These are phyloP conservation scores for Xylariaceae sp. DNA, from an alignment of 2,329 filamentous ascomycete species.

Conservation along the genomic window DNA sequence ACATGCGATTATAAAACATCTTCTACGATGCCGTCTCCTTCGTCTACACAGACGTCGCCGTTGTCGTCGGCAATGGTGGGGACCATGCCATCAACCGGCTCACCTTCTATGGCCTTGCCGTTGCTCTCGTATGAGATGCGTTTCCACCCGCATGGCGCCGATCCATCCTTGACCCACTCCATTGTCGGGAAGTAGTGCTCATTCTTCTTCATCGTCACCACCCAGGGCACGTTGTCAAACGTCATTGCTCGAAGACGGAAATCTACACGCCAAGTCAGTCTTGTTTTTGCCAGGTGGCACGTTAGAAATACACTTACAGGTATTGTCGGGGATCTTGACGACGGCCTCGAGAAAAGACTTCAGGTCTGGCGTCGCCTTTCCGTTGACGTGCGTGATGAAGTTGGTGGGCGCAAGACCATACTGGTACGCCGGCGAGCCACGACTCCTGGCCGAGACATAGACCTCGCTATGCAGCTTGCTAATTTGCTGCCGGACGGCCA, in stretches of 20 bases:
- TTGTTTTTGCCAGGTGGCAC: too few relatives aligned
- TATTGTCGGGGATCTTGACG: slow-evolving; percentile 87
- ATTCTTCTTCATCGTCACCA: slow-evolving; percentile 99
- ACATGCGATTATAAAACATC: background rate
- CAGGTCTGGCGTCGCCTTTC: slow-evolving; percentile 75
- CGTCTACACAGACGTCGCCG: slow-evolving; percentile 17
- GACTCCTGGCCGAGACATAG: slow-evolving; percentile 82
- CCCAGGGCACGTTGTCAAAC: slow-evolving; percentile 97
- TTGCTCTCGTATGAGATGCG: slow-evolving; percentile 55
- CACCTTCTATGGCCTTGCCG: slow-evolving; percentile 47
- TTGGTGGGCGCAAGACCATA: slow-evolving; percentile 94
- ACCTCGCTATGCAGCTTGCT: slow-evolving; percentile 94
- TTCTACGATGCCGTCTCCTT: slow-evolving; percentile 3
- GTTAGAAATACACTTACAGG: slow-evolving; percentile 56
- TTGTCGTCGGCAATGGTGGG: slow-evolving; percentile 34
- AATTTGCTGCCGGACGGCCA: slow-evolving; percentile 95
- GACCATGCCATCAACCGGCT: slow-evolving; percentile 45
- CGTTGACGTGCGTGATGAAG: slow-evolving; percentile 95
- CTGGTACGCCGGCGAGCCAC: slow-evolving; percentile 79
- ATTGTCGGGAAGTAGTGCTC: slow-evolving; percentile 84
- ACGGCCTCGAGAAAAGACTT: slow-evolving; percentile 76
- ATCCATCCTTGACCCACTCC: slow-evolving; percentile 61
- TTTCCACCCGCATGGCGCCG: slow-evolving; percentile 56
- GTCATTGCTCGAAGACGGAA: slow-evolving; percentile 97
- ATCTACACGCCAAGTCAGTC: slow-evolving; percentile 45